A percentile compares a stretch with the other conserved stretches of the same genome.
Conservation (phyloP, 2,329 filamentous ascomycete species). For the Hypoxylon sp. region DNA sequence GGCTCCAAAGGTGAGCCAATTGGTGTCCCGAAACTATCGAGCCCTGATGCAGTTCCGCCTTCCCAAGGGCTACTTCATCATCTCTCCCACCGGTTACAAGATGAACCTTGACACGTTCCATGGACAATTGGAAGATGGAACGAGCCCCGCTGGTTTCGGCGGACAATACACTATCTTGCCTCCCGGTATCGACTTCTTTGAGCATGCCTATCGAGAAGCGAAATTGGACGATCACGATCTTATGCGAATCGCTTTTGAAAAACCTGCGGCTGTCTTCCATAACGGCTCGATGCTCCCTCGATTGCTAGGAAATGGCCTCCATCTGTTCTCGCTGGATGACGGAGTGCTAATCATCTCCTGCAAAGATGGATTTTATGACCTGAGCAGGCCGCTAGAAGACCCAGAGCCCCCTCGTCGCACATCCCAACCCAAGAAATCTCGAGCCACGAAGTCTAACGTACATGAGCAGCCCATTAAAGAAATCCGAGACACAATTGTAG, state of each 20-base stretch:
- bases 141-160: background rate
- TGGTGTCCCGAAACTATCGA: background rate
- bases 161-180: slow-evolving; percentile 18
- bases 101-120: slow-evolving; percentile 11
- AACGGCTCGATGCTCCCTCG: slow-evolving; percentile 5
- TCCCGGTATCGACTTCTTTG: background rate
- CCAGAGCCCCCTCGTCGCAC: background rate
- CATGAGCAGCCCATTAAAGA: background rate
- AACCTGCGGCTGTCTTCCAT: slow-evolving; percentile 22
- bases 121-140: background rate
- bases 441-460: background rate
- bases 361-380: slow-evolving; percentile 10
- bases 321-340: slow-evolving; percentile 1
- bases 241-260: slow-evolving; percentile 2
- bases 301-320: slow-evolving; percentile 6
- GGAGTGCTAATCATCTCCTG: background rate
- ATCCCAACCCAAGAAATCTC: background rate
- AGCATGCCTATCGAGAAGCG: background rate
- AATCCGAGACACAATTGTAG: background rate
- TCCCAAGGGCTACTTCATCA: background rate
- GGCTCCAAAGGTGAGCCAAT: background rate
- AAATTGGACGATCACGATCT: background rate
- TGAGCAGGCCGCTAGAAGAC: background rate
- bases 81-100: background rate
- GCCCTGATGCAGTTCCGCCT: slow-evolving; percentile 14